phyloP scores from a whole-genome alignment of 2,329 filamentous ascomycete species.

The Chrysosporium keratinophilum region DNA sequence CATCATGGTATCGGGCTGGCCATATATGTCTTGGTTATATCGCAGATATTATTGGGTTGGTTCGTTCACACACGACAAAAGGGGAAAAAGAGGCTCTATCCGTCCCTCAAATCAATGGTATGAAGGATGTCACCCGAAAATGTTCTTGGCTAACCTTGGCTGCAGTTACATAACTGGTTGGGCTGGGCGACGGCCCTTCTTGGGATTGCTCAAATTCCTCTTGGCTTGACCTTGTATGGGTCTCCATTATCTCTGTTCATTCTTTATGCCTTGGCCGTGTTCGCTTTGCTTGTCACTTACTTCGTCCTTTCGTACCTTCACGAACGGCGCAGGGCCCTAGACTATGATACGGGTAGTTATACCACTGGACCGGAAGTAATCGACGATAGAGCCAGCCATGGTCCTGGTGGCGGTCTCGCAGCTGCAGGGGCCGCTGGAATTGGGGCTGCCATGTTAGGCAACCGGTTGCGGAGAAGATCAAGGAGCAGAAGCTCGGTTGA shows the following conservation, averaged over 20 bases:
- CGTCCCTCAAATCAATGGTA: slow-evolving; percentile 51
- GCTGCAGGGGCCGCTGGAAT: slow-evolving; percentile 48
- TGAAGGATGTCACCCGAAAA: slow-evolving; percentile 16
- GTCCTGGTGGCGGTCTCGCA: slow-evolving; percentile 41
- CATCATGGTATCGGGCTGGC: slow-evolving; percentile 58
- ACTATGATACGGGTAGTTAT: slow-evolving; percentile 52
- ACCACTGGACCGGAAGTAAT: slow-evolving; percentile 43
- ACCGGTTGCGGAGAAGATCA: slow-evolving; percentile 24
- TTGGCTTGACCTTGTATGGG: slow-evolving; percentile 85
- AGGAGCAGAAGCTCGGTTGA: slow-evolving; percentile 36
- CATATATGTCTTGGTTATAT: slow-evolving; percentile 50
- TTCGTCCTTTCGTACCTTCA: slow-evolving; percentile 69
- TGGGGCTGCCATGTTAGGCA: slow-evolving; percentile 45
- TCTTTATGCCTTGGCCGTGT: slow-evolving; percentile 69
- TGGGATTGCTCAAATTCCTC: slow-evolving; percentile 74
- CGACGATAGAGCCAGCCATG: slow-evolving; percentile 34
- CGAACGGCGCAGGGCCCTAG: slow-evolving; percentile 45
- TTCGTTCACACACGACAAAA: slow-evolving; percentile 46
- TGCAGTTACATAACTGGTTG: slow-evolving; percentile 77
- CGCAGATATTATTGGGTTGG: slow-evolving; percentile 50
- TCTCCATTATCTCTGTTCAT: slow-evolving; percentile 79
- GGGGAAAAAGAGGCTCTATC: slow-evolving; percentile 43
- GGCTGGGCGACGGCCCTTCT: slow-evolving; percentile 69
- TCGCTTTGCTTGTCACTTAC: slow-evolving; percentile 60
- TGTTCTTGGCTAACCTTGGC: slow-evolving; percentile 14